Evolutionary conservation across 2,329 filamentous ascomycete genomes (phyloP).

Genomic region (Ciborinia camelliae): DNA sequence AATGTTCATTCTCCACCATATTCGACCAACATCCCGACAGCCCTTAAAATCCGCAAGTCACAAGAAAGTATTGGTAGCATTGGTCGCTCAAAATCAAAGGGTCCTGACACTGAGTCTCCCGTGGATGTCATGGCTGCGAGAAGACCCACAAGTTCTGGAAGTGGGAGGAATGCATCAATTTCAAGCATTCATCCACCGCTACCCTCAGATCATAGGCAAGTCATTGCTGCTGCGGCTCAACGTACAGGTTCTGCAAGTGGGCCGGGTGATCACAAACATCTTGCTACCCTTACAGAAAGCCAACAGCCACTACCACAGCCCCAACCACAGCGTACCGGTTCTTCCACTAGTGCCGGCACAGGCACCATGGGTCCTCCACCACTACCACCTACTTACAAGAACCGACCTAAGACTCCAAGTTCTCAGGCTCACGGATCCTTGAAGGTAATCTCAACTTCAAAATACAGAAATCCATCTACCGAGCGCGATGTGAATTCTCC

Average conservation of each 20-base stretch:
- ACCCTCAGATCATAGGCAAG: slow-evolving; percentile 77
- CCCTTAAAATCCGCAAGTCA: slow-evolving; percentile 46
- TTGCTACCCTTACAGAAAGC: slow-evolving; percentile 46
- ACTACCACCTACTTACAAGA: slow-evolving; percentile 66
- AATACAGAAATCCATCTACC: slow-evolving; percentile 46
- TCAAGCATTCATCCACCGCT: slow-evolving; percentile 63
- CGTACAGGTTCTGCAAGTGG: slow-evolving; percentile 48
- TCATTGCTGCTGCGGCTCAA: slow-evolving; percentile 72
- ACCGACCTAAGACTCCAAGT: slow-evolving; percentile 59
- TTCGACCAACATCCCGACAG: slow-evolving; percentile 36
- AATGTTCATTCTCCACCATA: slow-evolving; percentile 30
- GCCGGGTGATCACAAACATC: slow-evolving; percentile 13
- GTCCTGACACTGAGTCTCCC: slow-evolving; percentile 37
- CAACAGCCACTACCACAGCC: slow-evolving; percentile 82
- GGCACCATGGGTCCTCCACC: slow-evolving; percentile 77
- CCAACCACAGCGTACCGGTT: slow-evolving; percentile 59
- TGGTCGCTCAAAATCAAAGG: slow-evolving; percentile 41
- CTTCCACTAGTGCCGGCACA: slow-evolving; percentile 38
- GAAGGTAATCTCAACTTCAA: slow-evolving; percentile 46
- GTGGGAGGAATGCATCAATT: slow-evolving; percentile 52
- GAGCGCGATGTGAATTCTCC: slow-evolving; percentile 51
- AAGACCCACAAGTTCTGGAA: slow-evolving; percentile 71
- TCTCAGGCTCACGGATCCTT: slow-evolving; percentile 43
- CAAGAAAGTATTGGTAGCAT: slow-evolving; percentile 50
- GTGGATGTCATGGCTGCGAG: slow-evolving; percentile 41